Base-by-base conservation (phyloP, 2,329 filamentous ascomycete species). In the Fusarium lyarnte region DNA sequence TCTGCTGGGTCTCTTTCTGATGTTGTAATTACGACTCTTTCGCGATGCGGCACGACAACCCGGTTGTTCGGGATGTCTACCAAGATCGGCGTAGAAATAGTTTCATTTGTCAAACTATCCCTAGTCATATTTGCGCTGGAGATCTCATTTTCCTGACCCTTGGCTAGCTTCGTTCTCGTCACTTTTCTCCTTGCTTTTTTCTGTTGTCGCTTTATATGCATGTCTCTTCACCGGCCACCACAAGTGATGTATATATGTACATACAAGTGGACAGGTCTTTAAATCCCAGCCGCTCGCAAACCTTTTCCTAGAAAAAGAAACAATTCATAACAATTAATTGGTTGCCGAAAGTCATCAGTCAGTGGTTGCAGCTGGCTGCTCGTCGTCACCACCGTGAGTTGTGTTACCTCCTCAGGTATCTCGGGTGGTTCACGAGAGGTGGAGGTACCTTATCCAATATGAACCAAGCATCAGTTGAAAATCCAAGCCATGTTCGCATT, bases 71-170 rank as follows among this genome's bases (percentile, higher is more conserved):
- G 69, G 59, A 55, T 66, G 41, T 51, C 63, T 17, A 65, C 31
- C 46, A 58, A 35, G 69, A 70, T 72, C 65, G 58, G 39, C 69
- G 51, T 58, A 33, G 41, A 31, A 41, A 35, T 38, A 57, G 46
- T 49, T 51, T 47, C 42, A 52, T 54, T 52, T 39, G 31, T 43
- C 45, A 49, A 63, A 39, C n/a, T 43, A 45, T 45, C 55, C 39
- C 23, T 68, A 61, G 63, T 49, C 51, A 47, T 31, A 61, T 72
- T 63, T 71, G 45, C 41, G 35, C 51, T 70, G 65, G 70, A 57
- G 54, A 70, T 73, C 65, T 72, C 69, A 73, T 73, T 72, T 68
- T 73, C 69, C 64, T 58, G 43, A n/a, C 58, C 69, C 64, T 35
- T 69, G 59, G 46, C 31, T 66, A 58, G 51, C 45, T 41, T 35